Evolutionary conservation across 2,329 filamentous ascomycete species (phyloP), one percentile per base, ranked within the genome.

Genomic region (Phialophora chinensis): DNA sequence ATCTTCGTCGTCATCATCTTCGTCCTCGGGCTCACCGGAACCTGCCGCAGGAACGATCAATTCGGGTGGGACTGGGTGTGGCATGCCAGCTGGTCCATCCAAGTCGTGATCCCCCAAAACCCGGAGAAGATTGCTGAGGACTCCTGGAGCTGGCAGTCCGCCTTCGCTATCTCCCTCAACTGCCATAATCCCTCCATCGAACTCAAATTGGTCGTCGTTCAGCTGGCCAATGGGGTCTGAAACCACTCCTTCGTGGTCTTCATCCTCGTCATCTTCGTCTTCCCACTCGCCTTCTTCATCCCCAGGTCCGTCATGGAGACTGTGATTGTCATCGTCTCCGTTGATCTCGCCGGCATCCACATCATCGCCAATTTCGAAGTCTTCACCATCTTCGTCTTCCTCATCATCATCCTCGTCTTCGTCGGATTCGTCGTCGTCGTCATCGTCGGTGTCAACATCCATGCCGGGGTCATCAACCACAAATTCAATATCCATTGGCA

Each of bases 401-500:
- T 77, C 76, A 23, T 77, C 76, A 12, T 87, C 86, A 29, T 86
- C 84, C 25, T 86, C 84, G 58, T 77, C 83, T 7, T 87, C 86
- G 25, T 85, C 84, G 23, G 86, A 83, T 7, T 83, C 82, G 38
- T 89, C 88, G 29, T 88, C 85, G 31, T 86, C 86, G 25, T 86
- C 88, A 60, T 88, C 88, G 42, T 87, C 86, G 2, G 86, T 85
- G 7, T 89, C 88, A n/a, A 87, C 85, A 2, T 87, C 86, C 86
- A 38, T 86, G 84, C 67, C 63, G 42, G 65, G 65, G 57, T 86
- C 87, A 60, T 91, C 90, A 83, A 97, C 91, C 68, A 96, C 91
- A 72, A 98, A 91, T 81, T 97, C 93, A 60, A 97, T 91, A 44
- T 91, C 88, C 78, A 88, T 84, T 27, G 80, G 81, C n/a, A 82